Base-by-base conservation (phyloP, 208 protist genomes). In the Porcisia deanei region DNA sequence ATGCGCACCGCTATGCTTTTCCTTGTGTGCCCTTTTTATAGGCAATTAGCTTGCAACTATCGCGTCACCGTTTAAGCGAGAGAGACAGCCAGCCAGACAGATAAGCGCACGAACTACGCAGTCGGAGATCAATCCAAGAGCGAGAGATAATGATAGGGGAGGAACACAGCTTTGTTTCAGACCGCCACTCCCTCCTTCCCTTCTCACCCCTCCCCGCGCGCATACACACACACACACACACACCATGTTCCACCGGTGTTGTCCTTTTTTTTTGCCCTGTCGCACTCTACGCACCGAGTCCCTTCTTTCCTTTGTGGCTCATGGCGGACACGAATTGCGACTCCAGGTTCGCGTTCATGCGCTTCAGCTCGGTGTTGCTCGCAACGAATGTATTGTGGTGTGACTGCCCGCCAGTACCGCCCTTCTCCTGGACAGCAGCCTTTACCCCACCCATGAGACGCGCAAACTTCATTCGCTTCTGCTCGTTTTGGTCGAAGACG, bases 371-470 rank as follows among this genome's bases (percentile, higher is more conserved):
- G 3, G 39, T 67, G 41, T 39, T 65, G 76, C 81, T 82, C 47
- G 84, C 84, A n/a, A 86, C 91, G 37, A 85, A 75, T 2, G 85
- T 90, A 82, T 89, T 85, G 55, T 88, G 77, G 16, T 65, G 77
- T 37, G 47, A 16, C 18, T n/a, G 9, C 34, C 54, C 67, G 41
- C 57, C 64, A 59, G 45, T 43, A 18, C 37, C 54, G 20, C 45
- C 22, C 0, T 20, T 57, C 10, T 43, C 55, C 5, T 34, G 52
- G 0, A 73, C 53, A 3, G 61, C 39, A 4, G 37, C 63, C 76
- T 94, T 96, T 2, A 71, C 85, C n/a, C 92, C 90, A 37, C 93
- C 93, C 89, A 97, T 95, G 20, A 97, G 83, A 0, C 90, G 84
- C 9, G 91, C 88, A 81, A 97, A 97, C 76, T 94, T 94, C 45